Evolutionary conservation across 257 asterid genomes (phyloP).

Genomic region (Solanum boliviense): DNA sequence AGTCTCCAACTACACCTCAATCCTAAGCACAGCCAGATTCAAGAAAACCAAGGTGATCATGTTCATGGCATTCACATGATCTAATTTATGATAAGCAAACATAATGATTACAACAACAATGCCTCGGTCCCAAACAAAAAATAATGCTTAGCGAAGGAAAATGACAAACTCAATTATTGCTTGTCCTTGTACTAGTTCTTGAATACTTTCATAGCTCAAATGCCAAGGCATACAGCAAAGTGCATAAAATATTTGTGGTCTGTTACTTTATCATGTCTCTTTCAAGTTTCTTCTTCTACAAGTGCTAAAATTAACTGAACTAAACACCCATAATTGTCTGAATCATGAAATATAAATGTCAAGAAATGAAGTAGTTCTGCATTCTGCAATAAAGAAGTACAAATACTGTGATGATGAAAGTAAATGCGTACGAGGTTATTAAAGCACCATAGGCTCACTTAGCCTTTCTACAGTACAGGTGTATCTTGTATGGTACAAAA

Average conservation of each 20-base stretch:
- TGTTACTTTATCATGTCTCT: neutral
- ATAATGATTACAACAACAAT: neutral
- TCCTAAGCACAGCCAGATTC: neutral
- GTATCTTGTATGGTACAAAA: neutral
- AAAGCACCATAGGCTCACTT: neutral
- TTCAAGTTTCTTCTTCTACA: neutral
- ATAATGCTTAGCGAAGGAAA: neutral
- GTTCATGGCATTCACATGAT: neutral
- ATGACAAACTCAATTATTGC: neutral
- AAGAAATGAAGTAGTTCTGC: neutral
- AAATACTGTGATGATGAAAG: neutral
- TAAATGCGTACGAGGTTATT: neutral
- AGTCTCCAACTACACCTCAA: neutral
- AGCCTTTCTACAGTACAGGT: neutral
- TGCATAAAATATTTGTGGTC: neutral
- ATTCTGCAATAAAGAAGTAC: neutral
- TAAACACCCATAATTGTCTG: neutral
- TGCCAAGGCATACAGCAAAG: neutral
- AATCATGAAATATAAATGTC: neutral
- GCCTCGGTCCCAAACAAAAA: neutral
- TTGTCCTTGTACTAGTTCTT: neutral
- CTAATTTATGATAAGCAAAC: neutral
- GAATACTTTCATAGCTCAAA: neutral
- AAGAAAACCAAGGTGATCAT: neutral
- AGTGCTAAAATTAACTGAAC: neutral